A percentile compares a stretch with the other conserved stretches of the same genome.
Evolutionary conservation across 805 yeast species (phyloP).

Genomic region (Wilhelminamyces savonicus): DNA sequence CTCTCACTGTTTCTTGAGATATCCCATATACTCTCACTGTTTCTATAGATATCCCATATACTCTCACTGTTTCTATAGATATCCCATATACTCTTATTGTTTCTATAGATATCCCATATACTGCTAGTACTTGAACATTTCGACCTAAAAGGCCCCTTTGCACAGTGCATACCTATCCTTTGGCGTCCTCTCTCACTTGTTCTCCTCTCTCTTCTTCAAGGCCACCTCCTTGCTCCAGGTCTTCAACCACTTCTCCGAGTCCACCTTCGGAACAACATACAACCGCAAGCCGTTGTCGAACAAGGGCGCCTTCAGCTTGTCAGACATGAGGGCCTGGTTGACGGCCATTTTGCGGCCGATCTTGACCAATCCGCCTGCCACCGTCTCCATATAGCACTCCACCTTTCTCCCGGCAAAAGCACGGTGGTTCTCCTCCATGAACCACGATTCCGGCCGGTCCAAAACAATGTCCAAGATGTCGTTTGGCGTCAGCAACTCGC

Average conservation of each 20-base stretch:
- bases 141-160: slow-evolving; percentile 1
- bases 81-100: no score
- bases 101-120: no score
- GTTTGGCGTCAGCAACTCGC: slow-evolving; percentile 63
- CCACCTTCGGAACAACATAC: slow-evolving; percentile 72
- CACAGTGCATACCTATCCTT: no score
- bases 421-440: slow-evolving; percentile 52
- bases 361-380: slow-evolving; percentile 76
- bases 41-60: no score
- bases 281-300: slow-evolving; percentile 69
- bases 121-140: no score
- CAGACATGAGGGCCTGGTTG: slow-evolving; percentile 56
- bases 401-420: slow-evolving; percentile 55
- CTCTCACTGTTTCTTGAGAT: no score
- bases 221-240: slow-evolving; percentile 62
- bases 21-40: no score
- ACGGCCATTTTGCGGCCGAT: slow-evolving; percentile 72
- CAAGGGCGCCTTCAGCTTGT: slow-evolving; percentile 62
- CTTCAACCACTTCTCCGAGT: slow-evolving; percentile 57
- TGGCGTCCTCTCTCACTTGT: not conserved
- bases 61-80: no score
- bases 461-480: slow-evolving; percentile 55
- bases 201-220: slow-evolving; percentile 43
- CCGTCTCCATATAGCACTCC: slow-evolving; percentile 77
- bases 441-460: slow-evolving; percentile 66